phyloP scores from a whole-genome alignment of 768 basidiomycete genomes.

The Mycena indigotica region DNA sequence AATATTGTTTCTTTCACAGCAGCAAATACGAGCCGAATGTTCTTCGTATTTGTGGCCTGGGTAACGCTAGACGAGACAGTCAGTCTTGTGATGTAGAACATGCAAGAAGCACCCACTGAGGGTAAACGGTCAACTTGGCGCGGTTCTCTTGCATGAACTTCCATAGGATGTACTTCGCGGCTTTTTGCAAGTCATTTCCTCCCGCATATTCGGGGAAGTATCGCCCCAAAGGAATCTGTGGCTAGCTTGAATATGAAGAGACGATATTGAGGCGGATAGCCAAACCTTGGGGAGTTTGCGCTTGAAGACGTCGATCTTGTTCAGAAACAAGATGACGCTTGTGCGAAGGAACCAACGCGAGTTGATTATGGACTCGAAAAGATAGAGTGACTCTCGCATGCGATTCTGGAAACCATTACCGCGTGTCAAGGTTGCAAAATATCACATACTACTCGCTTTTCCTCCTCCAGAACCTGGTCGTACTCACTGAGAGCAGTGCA shows the following conservation, averaged over 20 bases:
- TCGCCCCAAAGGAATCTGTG: slow-evolving; percentile 47
- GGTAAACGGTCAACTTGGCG: slow-evolving; percentile 71
- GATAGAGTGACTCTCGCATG: slow-evolving; percentile 72
- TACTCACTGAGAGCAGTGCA: slow-evolving; percentile 60
- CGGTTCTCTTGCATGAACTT: slow-evolving; percentile 76
- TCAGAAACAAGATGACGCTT: slow-evolving; percentile 68
- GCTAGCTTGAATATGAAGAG: too few relatives aligned
- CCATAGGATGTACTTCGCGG: slow-evolving; percentile 80
- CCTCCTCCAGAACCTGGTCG: slow-evolving; percentile 57
- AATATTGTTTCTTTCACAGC: slow-evolving; percentile 54
- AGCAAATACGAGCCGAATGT: slow-evolving; percentile 72
- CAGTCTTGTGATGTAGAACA: background rate
- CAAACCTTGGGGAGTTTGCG: slow-evolving; percentile 36
- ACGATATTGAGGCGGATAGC: background rate
- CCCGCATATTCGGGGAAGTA: slow-evolving; percentile 75
- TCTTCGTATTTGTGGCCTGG: slow-evolving; percentile 79
- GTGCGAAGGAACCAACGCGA: slow-evolving; percentile 48
- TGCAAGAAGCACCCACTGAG: slow-evolving; percentile 52
- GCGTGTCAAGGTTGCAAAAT: background rate
- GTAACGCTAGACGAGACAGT: slow-evolving; percentile 51
- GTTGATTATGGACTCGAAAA: slow-evolving; percentile 65
- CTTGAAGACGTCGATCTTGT: slow-evolving; percentile 80
- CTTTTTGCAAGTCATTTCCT: slow-evolving; percentile 73
- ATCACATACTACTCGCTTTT: slow-evolving; percentile 48
- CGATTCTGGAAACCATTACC: slow-evolving; percentile 56